Base-by-base conservation (phyloP, 306 rosid species). In the Sphenostylis stenocarpa region DNA sequence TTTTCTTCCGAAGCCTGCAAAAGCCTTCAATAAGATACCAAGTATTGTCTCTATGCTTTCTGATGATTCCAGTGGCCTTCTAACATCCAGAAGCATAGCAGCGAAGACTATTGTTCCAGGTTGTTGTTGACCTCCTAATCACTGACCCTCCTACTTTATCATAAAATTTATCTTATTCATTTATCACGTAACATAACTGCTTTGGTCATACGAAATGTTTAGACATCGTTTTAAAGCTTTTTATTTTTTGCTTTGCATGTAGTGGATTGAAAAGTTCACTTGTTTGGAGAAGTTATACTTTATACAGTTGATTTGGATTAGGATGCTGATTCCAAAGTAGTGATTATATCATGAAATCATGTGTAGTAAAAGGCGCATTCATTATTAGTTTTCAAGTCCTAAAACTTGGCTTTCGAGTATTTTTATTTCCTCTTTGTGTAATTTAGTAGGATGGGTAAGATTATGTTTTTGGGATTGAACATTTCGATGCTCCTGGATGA, bases 21-120 rank as follows among this genome's bases (percentile, higher is more conserved):
- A 85, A 70, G 84, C 79, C 45, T 61, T 75, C 63, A 77, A 78
- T 71, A 84, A 76, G 83, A 77, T 67, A 51, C 78, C 90, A 10
- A 41, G 62, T 58, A 21, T 57, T 72, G 48, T 73, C 39, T 33
- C 84, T 34, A 72, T 80, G 85, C 62, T 75, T 64, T 70, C 83
- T 76, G 76, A 87, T 57, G 83, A 85, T 77, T 77, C 94, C 6
- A 15, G 75, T 82, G 78, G 77, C 60, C 76, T 81, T 66, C 67
- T 71, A 48, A 75, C 87, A 56, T 79, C 87, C 74, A 85, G 82
- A 82, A 84, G 76, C 79, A 67, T 77, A 29, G 58, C 79, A 36
- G 34, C 83, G 17, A 88, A 80, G 87, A 75, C 69, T 81, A 74
- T 75, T 39, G 68, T 81, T 76, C 53, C 85, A 88, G 93, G 96